These are phyloP conservation scores for Trichoderma simmonsii DNA, from an alignment of 2,329 filamentous ascomycete genomes.

Conservation along the genomic window DNA sequence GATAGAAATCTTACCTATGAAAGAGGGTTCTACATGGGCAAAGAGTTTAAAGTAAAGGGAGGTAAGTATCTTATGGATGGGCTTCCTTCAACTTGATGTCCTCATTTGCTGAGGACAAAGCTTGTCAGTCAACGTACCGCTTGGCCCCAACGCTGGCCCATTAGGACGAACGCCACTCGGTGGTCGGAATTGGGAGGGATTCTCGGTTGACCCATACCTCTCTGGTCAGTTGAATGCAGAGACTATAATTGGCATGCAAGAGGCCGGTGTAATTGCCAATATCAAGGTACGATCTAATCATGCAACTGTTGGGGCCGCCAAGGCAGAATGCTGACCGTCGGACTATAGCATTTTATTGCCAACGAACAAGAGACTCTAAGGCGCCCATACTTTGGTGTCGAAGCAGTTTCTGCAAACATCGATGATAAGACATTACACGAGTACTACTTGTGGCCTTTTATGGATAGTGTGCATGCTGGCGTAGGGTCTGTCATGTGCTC, in stretches of 20 bases:
- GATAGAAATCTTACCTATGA: conserved; percentile 51
- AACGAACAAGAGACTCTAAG: conserved; percentile 60
- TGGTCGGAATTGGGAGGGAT: conserved; percentile 74
- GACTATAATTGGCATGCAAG: conserved; percentile 72
- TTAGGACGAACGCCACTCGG: conserved; percentile 67
- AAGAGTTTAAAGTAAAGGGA: conserved; percentile 55
- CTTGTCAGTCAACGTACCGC: conserved; percentile 57
- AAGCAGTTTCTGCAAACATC: conserved; percentile 59
- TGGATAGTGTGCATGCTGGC: conserved; percentile 57
- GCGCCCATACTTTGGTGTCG: conserved; percentile 39
- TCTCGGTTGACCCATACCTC: conserved; percentile 67
- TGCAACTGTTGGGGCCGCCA: too few species aligned
- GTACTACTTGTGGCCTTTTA: conserved; percentile 64
- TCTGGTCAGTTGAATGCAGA: conserved; percentile 69
- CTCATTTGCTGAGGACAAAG: neutral
- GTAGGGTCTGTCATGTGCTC: conserved; percentile 62
- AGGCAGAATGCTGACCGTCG: neutral
- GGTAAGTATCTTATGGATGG: conserved; percentile 40
- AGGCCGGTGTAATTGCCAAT: conserved; percentile 75
- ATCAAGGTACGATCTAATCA: conserved; percentile 47
- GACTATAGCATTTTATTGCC: conserved; percentile 50
- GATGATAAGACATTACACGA: conserved; percentile 66
- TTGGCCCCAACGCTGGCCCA: conserved; percentile 69
- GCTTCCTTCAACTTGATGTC: fast-evolving
- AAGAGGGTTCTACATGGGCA: conserved; percentile 51